These are phyloP conservation scores for Sporisorium reilianum DNA, from an alignment of 1,284 basidiomycete species.

Conservation along the genomic window DNA sequence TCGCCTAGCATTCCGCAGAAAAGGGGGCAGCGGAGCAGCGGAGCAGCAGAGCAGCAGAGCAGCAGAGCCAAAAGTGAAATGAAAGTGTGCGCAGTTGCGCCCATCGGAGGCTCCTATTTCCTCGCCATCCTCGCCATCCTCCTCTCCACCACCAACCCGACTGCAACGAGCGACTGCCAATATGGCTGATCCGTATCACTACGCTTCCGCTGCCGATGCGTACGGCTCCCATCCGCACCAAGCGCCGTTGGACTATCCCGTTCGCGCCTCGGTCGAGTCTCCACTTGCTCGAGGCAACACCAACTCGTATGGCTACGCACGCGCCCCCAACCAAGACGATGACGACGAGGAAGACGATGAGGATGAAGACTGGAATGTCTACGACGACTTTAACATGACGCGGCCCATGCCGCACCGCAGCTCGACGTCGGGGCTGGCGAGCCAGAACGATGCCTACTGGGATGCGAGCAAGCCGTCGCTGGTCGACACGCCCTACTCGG, in stretches of 20 bases:
- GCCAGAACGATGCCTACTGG: constrained; percentile 37
- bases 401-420: constrained; percentile 43
- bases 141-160: not conserved
- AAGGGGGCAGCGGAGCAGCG: not conserved
- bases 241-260: constrained; percentile 31
- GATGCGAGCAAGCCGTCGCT: constrained; percentile 37
- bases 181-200: constrained; percentile 41
- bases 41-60: constrained; percentile 1
- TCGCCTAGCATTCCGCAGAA: not conserved
- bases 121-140: no score
- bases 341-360: constrained; percentile 47
- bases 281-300: constrained; percentile 10
- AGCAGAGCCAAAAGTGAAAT: not conserved
- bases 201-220: constrained; percentile 44
- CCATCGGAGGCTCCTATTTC: not conserved
- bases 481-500: constrained; percentile 34
- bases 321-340: constrained; percentile 25
- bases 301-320: constrained; percentile 43
- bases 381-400: constrained; percentile 65
- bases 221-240: constrained; percentile 17
- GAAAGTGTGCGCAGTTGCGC: not conserved
- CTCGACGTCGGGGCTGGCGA: constrained; percentile 21
- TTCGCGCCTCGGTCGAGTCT: constrained; percentile 32
- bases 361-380: constrained; percentile 64
- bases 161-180: no score